Evolutionary conservation across 1,284 basidiomycete genomes (phyloP), one percentile per base, ranked within the genome.

Genomic region (Fomitiporia mediterranea): DNA sequence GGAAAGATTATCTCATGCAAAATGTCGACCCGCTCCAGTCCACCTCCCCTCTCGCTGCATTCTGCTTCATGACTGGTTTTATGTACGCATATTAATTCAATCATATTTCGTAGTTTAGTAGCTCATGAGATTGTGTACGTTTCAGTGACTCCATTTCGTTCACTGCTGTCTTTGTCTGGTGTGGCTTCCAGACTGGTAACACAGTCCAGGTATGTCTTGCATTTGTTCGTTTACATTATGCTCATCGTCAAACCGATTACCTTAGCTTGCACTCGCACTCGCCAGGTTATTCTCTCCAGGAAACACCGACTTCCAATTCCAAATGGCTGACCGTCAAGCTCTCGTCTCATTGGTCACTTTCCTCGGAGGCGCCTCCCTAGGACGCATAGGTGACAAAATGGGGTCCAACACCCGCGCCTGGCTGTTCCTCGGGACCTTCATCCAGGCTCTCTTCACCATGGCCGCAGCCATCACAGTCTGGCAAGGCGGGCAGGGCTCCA

Each of bases 1-100:
- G 48, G 55, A 60, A 53, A 25, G 46, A 62, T 0, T 70, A 74
- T 55, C 60, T 80, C 42, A 66, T 71, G 62, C 61, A 64, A 50
- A 82, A 89, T 52, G 78, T 93, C 54, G 86, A 93, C 66, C 76
- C 80, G 0, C 72, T 76, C 21, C 69, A 76, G 59, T 76, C 81
- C 0, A 79, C 81, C 0, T 73, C 74, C 4, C 85, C 86, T 6
- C 75, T 92, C 48, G 78, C 84, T 4, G 82, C 79, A 6, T 92
- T 83, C 67, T 92, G 89, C 70, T 91, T 93, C 70, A 85, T 94
- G 81, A 94, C 91, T 0, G 91, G 91, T 0, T 89, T 83, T 71
- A 85, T 91, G 79, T 88, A 66, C 63, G 81, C 77, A 6, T 25
- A 15, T 51, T 30, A 7, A 32, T 3, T 44, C 28, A 25, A 21